A percentile compares a stretch with the other conserved stretches of the same genome.
Conservation (phyloP, 495 filamentous ascomycete genomes). For the Cetradonia linearis region DNA sequence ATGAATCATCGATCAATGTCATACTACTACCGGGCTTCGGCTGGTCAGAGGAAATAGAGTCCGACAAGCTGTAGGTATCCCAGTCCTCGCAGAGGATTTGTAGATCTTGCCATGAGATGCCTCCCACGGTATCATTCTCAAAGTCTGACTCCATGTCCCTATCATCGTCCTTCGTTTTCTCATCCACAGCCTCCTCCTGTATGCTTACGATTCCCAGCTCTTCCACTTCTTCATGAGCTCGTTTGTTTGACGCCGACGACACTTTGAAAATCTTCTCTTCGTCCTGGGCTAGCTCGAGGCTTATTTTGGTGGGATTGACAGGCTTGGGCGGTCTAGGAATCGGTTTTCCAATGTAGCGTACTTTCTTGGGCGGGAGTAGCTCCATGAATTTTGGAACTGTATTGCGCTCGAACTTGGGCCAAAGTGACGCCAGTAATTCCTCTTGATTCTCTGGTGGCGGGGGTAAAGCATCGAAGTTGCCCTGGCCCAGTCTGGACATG, state of each 20-base stretch:
- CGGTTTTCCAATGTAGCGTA: slow-evolving; percentile 56
- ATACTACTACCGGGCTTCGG: slow-evolving; percentile 9
- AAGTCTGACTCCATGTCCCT: slow-evolving; percentile 48
- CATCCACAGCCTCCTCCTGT: slow-evolving; percentile 38
- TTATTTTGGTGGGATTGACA: slow-evolving; percentile 75
- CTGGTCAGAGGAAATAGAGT: slow-evolving; percentile 23
- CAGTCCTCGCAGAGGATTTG: slow-evolving; percentile 75
- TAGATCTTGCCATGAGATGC: slow-evolving; percentile 63
- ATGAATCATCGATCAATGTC: slow-evolving; percentile 10
- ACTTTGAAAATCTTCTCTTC: slow-evolving; percentile 71
- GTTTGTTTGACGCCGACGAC: slow-evolving; percentile 45
- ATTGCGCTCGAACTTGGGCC: slow-evolving; percentile 58
- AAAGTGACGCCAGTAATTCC: slow-evolving; percentile 58
- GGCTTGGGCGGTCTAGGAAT: slow-evolving; percentile 68
- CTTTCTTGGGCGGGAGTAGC: slow-evolving; percentile 63
- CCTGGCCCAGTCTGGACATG: slow-evolving; percentile 31
- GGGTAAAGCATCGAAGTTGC: slow-evolving; percentile 37
- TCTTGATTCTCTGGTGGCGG: slow-evolving; percentile 52
- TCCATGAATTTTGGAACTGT: slow-evolving; percentile 58
- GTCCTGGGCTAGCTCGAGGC: slow-evolving; percentile 70
- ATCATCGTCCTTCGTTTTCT: slow-evolving; percentile 42
- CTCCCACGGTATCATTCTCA: slow-evolving; percentile 55
- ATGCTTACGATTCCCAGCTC: slow-evolving; percentile 47
- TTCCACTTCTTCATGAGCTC: slow-evolving; percentile 43
- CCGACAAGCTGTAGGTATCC: slow-evolving; percentile 46